Conservation (phyloP, 768 basidiomycete species). For the Filobasidium wieringae region DNA sequence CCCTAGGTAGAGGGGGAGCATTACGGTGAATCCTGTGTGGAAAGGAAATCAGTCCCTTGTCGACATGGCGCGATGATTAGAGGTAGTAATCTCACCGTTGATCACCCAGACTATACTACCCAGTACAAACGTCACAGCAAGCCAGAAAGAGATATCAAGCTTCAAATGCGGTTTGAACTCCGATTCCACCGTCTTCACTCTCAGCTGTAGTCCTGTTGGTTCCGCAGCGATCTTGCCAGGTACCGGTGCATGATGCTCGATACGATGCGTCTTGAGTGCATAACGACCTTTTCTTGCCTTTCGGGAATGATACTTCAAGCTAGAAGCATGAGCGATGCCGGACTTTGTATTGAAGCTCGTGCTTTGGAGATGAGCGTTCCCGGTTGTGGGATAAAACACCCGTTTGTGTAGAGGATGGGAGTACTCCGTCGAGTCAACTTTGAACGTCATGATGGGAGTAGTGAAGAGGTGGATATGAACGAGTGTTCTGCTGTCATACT, state of each 20-base stretch:
- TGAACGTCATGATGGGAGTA: no score
- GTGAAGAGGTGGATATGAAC: no score
- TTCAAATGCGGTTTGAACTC: constrained; percentile 26
- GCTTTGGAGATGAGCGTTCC: not conserved
- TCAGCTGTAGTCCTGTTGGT: not conserved
- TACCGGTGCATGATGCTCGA: constrained; percentile 7
- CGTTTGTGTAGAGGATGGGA: constrained; percentile 1
- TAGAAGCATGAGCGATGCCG: not conserved
- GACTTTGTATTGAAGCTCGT: not conserved
- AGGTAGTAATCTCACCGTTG: constrained; percentile 37
- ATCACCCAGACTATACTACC: constrained; percentile 49
- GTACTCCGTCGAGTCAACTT: no score
- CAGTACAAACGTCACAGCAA: constrained; percentile 39
- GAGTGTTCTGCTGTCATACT: no score
- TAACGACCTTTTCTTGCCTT: constrained; percentile 30
- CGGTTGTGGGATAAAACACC: not conserved
- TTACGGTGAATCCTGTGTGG: constrained; percentile 44
- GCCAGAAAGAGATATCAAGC: constrained; percentile 31
- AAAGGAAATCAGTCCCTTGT: not conserved
- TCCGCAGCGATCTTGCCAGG: not conserved
- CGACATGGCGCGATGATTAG: not conserved
- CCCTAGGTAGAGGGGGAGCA: constrained; percentile 42
- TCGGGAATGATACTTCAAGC: constrained; percentile 14
- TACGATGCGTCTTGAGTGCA: constrained; percentile 12
- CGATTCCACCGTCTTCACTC: constrained; percentile 14